phyloP scores from a whole-genome alignment of 2,329 filamentous ascomycete genomes.

The Aspergillus sp. region DNA sequence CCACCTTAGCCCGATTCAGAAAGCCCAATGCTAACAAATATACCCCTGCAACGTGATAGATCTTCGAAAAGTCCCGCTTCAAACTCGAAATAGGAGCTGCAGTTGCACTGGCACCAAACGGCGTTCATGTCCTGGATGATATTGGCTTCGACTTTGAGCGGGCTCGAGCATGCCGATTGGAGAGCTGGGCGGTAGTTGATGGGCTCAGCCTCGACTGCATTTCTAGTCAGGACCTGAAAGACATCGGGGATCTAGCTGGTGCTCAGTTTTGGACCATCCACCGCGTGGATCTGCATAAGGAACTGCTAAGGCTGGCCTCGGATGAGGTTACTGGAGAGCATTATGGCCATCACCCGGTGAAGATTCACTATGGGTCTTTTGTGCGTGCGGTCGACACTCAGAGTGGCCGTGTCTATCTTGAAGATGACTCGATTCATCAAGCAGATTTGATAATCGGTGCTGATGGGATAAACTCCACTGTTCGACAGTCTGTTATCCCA shows the following conservation, averaged over 20 bases:
- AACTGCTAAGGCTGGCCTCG: constrained; percentile 12
- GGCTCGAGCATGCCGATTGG: constrained; percentile 16
- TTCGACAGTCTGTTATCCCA: constrained; percentile 6
- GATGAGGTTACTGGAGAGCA: not conserved
- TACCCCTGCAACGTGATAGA: constrained; percentile 5
- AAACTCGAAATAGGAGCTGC: constrained; percentile 24
- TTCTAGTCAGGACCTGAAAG: constrained; percentile 1
- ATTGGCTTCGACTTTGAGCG: constrained; percentile 22
- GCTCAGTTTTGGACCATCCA: constrained; percentile 6
- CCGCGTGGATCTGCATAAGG: constrained; percentile 13
- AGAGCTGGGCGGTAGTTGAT: constrained; percentile 15
- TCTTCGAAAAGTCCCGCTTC: constrained; percentile 26
- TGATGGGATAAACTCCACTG: constrained; percentile 24
- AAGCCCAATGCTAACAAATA: not conserved
- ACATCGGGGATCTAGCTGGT: not conserved
- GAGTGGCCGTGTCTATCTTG: constrained; percentile 12
- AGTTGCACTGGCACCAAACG: constrained; percentile 25
- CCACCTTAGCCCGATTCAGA: too few species aligned
- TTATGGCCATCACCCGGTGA: not conserved
- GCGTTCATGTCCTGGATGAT: constrained; percentile 14
- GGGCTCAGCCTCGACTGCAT: constrained; percentile 13
- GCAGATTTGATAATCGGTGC: constrained; percentile 29
- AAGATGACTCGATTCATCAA: constrained; percentile 12
- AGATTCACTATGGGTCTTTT: constrained; percentile 15
- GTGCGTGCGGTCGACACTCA: constrained; percentile 18